These are phyloP conservation scores for Nitzschia sp. DNA, from an alignment of 108 stramenopile species.

Conservation along the genomic window DNA sequence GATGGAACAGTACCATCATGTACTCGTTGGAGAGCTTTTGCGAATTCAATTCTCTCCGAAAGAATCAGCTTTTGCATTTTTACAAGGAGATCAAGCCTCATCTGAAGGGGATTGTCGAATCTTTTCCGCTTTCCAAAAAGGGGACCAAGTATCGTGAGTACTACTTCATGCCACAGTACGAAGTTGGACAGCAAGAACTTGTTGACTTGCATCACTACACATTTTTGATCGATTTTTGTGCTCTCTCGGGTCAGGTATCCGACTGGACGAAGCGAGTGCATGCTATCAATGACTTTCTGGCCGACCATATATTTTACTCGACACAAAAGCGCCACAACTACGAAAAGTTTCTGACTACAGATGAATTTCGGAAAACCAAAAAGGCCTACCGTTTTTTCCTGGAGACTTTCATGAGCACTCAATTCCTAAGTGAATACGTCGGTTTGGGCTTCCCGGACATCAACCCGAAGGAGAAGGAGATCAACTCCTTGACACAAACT, in stretches of 20 bases:
- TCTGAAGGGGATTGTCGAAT: neutral
- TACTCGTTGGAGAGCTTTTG: slow-evolving; percentile 20
- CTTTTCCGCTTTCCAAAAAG: slow-evolving; percentile 9
- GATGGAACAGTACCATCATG: slow-evolving; percentile 29
- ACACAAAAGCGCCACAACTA: slow-evolving; percentile 32
- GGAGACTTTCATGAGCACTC: slow-evolving; percentile 22
- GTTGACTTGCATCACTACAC: slow-evolving; percentile 36
- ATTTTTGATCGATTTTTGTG: slow-evolving; percentile 30
- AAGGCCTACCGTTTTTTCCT: slow-evolving; percentile 22
- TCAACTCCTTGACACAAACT: slow-evolving; percentile 39
- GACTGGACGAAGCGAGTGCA: slow-evolving; percentile 23
- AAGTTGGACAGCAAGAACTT: slow-evolving; percentile 33
- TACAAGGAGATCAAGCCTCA: slow-evolving; percentile 17
- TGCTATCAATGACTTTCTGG: slow-evolving; percentile 24
- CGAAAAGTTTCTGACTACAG: slow-evolving; percentile 27
- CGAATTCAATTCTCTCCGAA: slow-evolving; percentile 34
- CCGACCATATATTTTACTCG: slow-evolving; percentile 28
- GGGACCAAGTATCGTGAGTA: slow-evolving; percentile 34
- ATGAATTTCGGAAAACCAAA: slow-evolving; percentile 19
- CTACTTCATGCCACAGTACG: slow-evolving; percentile 38
- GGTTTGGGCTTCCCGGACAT: slow-evolving; percentile 35
- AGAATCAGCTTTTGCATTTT: slow-evolving; percentile 31
- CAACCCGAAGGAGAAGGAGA: slow-evolving; percentile 40
- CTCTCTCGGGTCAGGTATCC: slow-evolving; percentile 11
- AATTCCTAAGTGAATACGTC: slow-evolving; percentile 18